A percentile compares a stretch with the other conserved stretches of the same genome.
These are phyloP conservation scores for Exophiala phaeomuriformis DNA, from an alignment of 2,329 filamentous ascomycete species.

Conservation along the genomic window DNA sequence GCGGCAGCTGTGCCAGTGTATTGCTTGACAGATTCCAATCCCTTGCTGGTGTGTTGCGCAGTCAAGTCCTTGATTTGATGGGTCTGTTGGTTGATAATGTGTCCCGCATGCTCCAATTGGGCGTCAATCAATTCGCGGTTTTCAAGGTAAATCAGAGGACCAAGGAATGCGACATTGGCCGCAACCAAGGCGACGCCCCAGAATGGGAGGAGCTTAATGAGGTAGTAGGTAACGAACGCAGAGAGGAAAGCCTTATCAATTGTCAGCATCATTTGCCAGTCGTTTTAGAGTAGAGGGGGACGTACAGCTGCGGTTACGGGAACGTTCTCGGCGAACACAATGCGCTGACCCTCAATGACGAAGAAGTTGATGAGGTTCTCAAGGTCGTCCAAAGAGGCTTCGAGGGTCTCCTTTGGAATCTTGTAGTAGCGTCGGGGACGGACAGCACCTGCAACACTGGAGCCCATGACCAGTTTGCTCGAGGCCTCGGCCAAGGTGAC, in stretches of 20 bases:
- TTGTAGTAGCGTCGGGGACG: conserved; percentile 60
- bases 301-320: conserved; percentile 54
- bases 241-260: conserved; percentile 49
- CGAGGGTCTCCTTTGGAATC: conserved; percentile 56
- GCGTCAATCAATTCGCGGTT: conserved; percentile 59
- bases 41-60: conserved; percentile 52
- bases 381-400: conserved; percentile 54
- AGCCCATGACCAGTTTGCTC: conserved; percentile 49
- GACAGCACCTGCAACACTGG: conserved; percentile 54
- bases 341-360: conserved; percentile 60
- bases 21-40: conserved; percentile 50
- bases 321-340: conserved; percentile 60
- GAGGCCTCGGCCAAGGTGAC: conserved; percentile 52
- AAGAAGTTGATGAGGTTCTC: conserved; percentile 62
- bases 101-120: conserved; percentile 49
- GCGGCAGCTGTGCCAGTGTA: conserved; percentile 54
- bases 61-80: conserved; percentile 54
- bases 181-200: conserved; percentile 56
- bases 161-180: conserved; percentile 51
- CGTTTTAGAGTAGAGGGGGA: conserved; percentile 5
- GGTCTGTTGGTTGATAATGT: conserved; percentile 52
- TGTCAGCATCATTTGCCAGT: conserved; percentile 2
- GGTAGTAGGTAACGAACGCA: conserved; percentile 54
- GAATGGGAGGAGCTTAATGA: conserved; percentile 59
- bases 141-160: conserved; percentile 56